These are phyloP conservation scores for Candida pseudofarinosa DNA, from an alignment of 805 yeast species.

Conservation along the genomic window DNA sequence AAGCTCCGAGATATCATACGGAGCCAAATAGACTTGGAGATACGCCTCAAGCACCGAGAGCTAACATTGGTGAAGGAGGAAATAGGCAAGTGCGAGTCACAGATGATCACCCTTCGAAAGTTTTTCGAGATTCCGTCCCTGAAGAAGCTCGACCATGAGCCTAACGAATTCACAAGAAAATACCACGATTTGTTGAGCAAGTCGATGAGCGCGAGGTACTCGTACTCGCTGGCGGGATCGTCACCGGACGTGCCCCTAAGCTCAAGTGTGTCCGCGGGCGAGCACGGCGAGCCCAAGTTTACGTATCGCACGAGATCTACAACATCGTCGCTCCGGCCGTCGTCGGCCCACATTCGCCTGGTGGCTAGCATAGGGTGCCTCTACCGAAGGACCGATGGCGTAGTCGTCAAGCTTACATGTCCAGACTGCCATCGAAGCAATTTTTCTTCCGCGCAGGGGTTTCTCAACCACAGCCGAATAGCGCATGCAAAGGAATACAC, in stretches of 20 bases:
- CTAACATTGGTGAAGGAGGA: constrained; percentile 48
- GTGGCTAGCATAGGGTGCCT: constrained; percentile 43
- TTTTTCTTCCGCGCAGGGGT: constrained; percentile 77
- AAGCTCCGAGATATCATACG: constrained; percentile 31
- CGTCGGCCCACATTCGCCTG: constrained; percentile 25
- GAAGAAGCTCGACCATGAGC: constrained; percentile 38
- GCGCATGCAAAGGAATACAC: constrained; percentile 70
- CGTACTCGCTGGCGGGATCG: constrained; percentile 19
- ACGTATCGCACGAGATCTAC: constrained; percentile 48
- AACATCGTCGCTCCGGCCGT: constrained; percentile 52
- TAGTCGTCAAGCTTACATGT: constrained; percentile 64
- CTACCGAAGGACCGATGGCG: constrained; percentile 66
- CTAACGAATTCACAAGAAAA: constrained; percentile 41
- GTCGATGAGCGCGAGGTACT: constrained; percentile 25
- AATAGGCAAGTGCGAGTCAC: constrained; percentile 54
- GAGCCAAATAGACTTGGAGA: constrained; percentile 55
- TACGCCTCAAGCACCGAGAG: constrained; percentile 57
- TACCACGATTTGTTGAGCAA: constrained; percentile 36
- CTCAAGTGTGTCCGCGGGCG: not conserved
- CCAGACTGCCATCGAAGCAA: constrained; percentile 63
- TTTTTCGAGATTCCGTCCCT: constrained; percentile 40
- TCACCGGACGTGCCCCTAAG: not conserved
- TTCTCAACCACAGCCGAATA: constrained; percentile 69
- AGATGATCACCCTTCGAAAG: constrained; percentile 48
- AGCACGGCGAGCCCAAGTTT: constrained; percentile 13